These are phyloP conservation scores for Linderniella brevidens DNA, from an alignment of 257 asterid genomes.

Conservation along the genomic window DNA sequence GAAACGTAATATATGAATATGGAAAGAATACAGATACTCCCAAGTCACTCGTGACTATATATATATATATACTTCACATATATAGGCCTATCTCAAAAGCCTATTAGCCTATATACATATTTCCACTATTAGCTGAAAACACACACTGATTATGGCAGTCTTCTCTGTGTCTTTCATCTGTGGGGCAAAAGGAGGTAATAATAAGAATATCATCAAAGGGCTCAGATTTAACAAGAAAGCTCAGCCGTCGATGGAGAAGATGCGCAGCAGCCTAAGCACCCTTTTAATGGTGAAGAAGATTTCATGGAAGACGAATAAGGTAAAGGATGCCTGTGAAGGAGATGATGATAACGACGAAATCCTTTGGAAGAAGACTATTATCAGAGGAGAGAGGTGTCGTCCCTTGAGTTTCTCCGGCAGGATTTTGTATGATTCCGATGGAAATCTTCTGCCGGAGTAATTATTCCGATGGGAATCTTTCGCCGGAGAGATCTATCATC, in stretches of 20 bases:
- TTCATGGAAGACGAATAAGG: slow-evolving; percentile 38
- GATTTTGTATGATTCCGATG: slow-evolving; percentile 40
- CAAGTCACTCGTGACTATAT: no score
- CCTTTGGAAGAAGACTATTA: slow-evolving; percentile 51
- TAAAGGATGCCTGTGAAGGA: slow-evolving; percentile 11
- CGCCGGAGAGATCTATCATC: no score
- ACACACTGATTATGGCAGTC: slow-evolving; percentile 9
- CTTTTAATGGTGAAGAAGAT: slow-evolving; percentile 26
- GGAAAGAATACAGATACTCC: no score
- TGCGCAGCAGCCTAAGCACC: slow-evolving; percentile 24
- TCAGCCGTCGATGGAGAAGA: slow-evolving; percentile 10
- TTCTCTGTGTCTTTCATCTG: slow-evolving; percentile 19
- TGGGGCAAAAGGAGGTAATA: slow-evolving; percentile 14
- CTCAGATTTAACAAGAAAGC: slow-evolving; percentile 18
- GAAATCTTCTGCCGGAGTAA: slow-evolving; percentile 28
- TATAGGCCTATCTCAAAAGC: no score
- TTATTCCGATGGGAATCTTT: no score
- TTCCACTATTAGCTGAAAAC: no score
- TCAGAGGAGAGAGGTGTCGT: slow-evolving; percentile 48
- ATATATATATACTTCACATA: no score
- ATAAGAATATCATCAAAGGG: slow-evolving; percentile 5
- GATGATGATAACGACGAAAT: slow-evolving; percentile 19
- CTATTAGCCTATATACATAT: no score
- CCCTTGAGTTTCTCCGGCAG: slow-evolving; percentile 43
- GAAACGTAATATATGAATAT: no score